Conservation (phyloP, 495 filamentous ascomycete species). For the Lepidopterella palustris region DNA sequence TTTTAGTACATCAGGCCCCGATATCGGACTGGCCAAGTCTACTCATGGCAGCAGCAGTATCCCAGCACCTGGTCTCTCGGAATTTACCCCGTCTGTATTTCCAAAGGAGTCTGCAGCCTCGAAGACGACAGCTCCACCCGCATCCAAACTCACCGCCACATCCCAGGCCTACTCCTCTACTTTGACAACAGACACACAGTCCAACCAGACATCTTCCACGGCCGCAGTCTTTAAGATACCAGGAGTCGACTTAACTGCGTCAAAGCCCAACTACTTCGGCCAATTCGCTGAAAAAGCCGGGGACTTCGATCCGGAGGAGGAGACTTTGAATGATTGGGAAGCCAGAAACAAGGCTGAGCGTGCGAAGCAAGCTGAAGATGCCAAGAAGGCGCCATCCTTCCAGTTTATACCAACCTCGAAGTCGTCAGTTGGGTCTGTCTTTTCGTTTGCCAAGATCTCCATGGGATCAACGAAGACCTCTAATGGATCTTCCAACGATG, state of each 20-base stretch:
- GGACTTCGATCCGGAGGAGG: neutral
- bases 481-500: neutral
- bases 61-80: too few relatives aligned
- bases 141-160: neutral
- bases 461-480: neutral
- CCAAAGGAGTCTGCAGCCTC: neutral
- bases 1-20: too few relatives aligned
- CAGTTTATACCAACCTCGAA: neutral
- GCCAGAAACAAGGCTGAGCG: neutral
- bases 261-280: neutral
- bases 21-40: too few relatives aligned
- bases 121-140: neutral
- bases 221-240: neutral
- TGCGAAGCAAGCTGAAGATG: neutral
- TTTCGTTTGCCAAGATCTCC: neutral
- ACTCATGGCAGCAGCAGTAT: too few relatives aligned
- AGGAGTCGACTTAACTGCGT: neutral
- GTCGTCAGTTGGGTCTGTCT: neutral
- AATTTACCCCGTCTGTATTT: neutral
- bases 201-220: neutral
- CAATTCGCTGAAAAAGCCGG: slow-evolving; percentile 1
- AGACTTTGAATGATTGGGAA: neutral
- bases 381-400: neutral
- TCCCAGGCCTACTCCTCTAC: neutral
- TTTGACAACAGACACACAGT: neutral